Evolutionary conservation across 805 yeast genomes (phyloP).

Genomic region (Starmerella etchellsii): DNA sequence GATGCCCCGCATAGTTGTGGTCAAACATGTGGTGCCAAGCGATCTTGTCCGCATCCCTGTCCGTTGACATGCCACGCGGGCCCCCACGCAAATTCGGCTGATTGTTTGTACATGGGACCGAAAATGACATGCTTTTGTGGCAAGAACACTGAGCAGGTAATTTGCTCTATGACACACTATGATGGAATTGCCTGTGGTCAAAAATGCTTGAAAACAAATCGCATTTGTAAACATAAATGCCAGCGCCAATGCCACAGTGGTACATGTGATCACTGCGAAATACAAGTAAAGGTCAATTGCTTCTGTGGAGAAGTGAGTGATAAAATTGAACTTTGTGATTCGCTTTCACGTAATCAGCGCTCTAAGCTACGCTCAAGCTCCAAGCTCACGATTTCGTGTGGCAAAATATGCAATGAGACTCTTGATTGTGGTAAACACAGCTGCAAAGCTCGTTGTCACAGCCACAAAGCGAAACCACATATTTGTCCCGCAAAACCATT

Average conservation of each 20-base stretch:
- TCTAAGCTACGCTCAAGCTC: neutral
- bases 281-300: constrained; percentile 29
- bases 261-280: constrained; percentile 8
- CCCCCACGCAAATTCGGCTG: constrained; percentile 13
- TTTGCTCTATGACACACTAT: constrained; percentile 14
- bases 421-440: constrained; percentile 14
- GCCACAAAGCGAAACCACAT: constrained; percentile 1
- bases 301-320: constrained; percentile 12
- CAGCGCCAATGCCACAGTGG: constrained; percentile 13
- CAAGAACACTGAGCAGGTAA: constrained; percentile 2
- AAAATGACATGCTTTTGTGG: constrained; percentile 18
- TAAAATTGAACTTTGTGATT: constrained; percentile 1
- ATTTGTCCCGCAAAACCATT: constrained; percentile 11
- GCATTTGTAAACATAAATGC: constrained; percentile 17
- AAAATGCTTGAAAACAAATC: constrained; percentile 6
- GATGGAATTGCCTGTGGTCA: constrained; percentile 16
- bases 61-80: constrained; percentile 22
- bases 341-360: neutral
- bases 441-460: constrained; percentile 13
- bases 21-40: constrained; percentile 20
- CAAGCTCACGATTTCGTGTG: constrained; percentile 11
- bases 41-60: constrained; percentile 22
- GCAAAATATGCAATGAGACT: constrained; percentile 2
- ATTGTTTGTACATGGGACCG: constrained; percentile 20
- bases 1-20: constrained; percentile 22